phyloP scores from a whole-genome alignment of 345 rosid species.

The Alliaria petiolata region DNA sequence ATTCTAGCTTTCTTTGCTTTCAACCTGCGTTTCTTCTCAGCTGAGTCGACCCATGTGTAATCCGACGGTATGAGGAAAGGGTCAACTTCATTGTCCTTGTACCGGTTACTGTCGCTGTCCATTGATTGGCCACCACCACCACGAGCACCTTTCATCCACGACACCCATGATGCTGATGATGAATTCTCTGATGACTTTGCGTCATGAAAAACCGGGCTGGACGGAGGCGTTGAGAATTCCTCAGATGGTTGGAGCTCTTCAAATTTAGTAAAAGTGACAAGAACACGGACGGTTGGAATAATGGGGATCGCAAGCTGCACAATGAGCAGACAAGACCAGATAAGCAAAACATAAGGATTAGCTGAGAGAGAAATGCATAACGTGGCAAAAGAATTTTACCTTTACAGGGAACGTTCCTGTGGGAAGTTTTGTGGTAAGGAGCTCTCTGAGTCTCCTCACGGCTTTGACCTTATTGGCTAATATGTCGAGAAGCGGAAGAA shows the following conservation, averaged over 20 bases:
- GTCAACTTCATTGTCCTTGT: slow-evolving; percentile 58
- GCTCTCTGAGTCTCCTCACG: slow-evolving; percentile 85
- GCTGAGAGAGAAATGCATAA: neutral
- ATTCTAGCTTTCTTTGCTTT: slow-evolving; percentile 84
- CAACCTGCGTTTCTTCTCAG: slow-evolving; percentile 82
- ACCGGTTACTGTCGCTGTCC: slow-evolving; percentile 65
- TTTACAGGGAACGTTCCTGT: slow-evolving; percentile 87
- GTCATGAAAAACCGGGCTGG: slow-evolving; percentile 85
- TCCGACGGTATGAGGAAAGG: slow-evolving; percentile 77
- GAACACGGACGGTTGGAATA: slow-evolving; percentile 84
- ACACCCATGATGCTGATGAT: slow-evolving; percentile 62
- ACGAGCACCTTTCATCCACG: slow-evolving; percentile 86
- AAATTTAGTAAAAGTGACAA: slow-evolving; percentile 84
- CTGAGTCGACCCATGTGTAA: slow-evolving; percentile 85
- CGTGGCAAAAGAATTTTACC: slow-evolving; percentile 34
- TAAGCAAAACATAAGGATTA: neutral
- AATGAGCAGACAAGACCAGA: neutral
- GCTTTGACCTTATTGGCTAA: slow-evolving; percentile 95
- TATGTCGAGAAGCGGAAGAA: slow-evolving; percentile 85
- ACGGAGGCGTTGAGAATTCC: slow-evolving; percentile 76
- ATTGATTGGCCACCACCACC: slow-evolving; percentile 56
- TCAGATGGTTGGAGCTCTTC: slow-evolving; percentile 83
- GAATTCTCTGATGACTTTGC: slow-evolving; percentile 57
- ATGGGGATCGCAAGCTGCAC: slow-evolving; percentile 88
- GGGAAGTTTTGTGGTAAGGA: slow-evolving; percentile 85